Evolutionary conservation across 2,329 filamentous ascomycete species (phyloP).

Genomic region (Coniochaeta sp.): DNA sequence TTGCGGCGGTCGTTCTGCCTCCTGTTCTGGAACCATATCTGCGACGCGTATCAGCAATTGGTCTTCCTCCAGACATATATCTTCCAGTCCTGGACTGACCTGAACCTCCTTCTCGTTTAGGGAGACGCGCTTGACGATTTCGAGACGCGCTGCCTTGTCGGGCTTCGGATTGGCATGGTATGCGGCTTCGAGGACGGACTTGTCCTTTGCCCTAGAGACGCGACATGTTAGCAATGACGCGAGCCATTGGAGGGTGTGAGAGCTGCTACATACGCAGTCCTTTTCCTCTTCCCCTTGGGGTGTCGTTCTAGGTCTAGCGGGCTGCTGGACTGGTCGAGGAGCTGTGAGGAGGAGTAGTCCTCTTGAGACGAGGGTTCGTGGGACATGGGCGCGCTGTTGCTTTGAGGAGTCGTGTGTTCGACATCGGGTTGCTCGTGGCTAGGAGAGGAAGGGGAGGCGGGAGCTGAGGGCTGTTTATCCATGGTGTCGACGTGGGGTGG

Average conservation of each 20-base stretch:
- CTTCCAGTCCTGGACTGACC: conserved; percentile 45
- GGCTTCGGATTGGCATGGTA: conserved; percentile 84
- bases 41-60: conserved; percentile 7
- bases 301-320: conserved; percentile 28
- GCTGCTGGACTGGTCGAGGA: not conserved
- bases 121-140: conserved; percentile 77
- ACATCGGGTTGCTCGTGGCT: not conserved
- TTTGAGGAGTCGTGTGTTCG: not conserved
- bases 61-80: conserved; percentile 13
- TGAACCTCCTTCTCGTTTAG: conserved; percentile 95
- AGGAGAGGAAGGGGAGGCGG: not conserved
- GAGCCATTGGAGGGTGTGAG: conserved; percentile 3
- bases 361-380: not conserved
- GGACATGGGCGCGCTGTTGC: not conserved
- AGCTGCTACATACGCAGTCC: conserved; percentile 50
- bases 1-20: conserved; percentile 89
- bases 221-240: conserved; percentile 12
- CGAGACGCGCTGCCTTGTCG: conserved; percentile 78
- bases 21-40: conserved; percentile 99
- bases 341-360: not conserved
- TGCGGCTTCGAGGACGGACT: conserved; percentile 78
- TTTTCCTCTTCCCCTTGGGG: conserved; percentile 55
- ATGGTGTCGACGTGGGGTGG: not conserved
- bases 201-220: conserved; percentile 68
- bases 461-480: not conserved